A percentile compares a stretch with the other conserved stretches of the same genome.
Conservation (phyloP, 2,329 filamentous ascomycete genomes). For the Decorospora gaudefroyi region DNA sequence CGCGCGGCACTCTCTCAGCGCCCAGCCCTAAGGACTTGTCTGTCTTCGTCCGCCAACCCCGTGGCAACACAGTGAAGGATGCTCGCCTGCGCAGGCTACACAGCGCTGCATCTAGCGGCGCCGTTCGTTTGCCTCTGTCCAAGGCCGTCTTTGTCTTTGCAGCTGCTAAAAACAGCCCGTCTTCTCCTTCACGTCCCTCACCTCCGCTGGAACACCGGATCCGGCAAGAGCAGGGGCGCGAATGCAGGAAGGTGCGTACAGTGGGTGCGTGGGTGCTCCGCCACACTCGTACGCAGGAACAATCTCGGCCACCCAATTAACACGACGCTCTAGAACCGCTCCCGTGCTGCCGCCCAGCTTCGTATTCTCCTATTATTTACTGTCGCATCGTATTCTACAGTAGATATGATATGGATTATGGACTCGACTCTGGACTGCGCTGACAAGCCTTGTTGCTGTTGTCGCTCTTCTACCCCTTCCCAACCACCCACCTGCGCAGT, state of each 20-base stretch:
- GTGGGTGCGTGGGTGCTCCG: conserved; percentile 21
- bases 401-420: no score
- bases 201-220: conserved; percentile 18
- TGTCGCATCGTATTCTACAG: no score
- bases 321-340: conserved; percentile 5
- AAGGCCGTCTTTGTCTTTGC: conserved; percentile 7
- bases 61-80: neutral
- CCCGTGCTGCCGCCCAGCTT: conserved; percentile 13
- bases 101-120: conserved; percentile 5
- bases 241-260: conserved; percentile 8
- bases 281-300: conserved; percentile 31
- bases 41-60: conserved; percentile 12
- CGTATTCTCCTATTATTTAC: conserved; percentile 6
- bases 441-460: neutral
- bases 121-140: neutral
- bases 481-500: neutral
- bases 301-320: conserved; percentile 22
- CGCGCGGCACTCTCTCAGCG: conserved; percentile 27
- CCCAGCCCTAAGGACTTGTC: conserved; percentile 20
- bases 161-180: conserved; percentile 18
- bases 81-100: no score
- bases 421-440: neutral
- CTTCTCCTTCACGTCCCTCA: conserved; percentile 5
- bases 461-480: neutral
- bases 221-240: conserved; percentile 19